phyloP scores from a whole-genome alignment of 2,329 filamentous ascomycete genomes.

The Fusarium miscanthi region DNA sequence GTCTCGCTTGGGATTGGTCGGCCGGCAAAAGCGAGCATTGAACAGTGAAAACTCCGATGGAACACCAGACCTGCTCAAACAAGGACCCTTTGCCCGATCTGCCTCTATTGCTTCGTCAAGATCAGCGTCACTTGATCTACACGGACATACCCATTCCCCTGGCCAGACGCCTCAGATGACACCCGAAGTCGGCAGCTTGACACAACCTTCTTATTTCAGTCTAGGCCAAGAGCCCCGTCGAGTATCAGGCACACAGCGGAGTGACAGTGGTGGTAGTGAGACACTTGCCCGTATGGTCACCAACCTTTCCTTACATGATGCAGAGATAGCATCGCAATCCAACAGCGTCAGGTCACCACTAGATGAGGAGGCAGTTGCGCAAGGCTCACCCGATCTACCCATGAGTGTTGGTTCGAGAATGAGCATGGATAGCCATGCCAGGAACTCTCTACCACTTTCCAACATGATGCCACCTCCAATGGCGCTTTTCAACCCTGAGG shows the following conservation, averaged over 20 bases:
- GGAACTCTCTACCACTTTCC: conserved; percentile 57
- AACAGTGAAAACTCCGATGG: conserved; percentile 80
- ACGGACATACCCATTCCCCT: conserved; percentile 78
- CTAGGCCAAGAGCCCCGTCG: conserved; percentile 74
- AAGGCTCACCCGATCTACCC: conserved; percentile 81
- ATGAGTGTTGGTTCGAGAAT: conserved; percentile 51
- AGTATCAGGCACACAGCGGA: conserved; percentile 80
- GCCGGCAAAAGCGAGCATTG: conserved; percentile 92
- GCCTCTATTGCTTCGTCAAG: conserved; percentile 89
- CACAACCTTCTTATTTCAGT: conserved; percentile 94
- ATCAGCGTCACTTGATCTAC: conserved; percentile 92
- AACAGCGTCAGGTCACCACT: conserved; percentile 68
- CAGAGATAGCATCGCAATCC: conserved; percentile 54
- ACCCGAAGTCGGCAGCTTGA: conserved; percentile 72
- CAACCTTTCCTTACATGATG: conserved; percentile 79
- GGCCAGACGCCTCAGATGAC: conserved; percentile 87
- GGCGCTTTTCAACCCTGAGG: conserved; percentile 95
- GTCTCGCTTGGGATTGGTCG: conserved; percentile 96
- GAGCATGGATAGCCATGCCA: conserved; percentile 50
- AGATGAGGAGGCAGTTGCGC: conserved; percentile 80
- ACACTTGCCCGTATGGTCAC: conserved; percentile 84
- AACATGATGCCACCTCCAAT: conserved; percentile 89
- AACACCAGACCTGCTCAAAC: conserved; percentile 92
- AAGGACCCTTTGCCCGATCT: conserved; percentile 88
- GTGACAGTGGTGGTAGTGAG: conserved; percentile 93